Base-by-base conservation (phyloP, 2,329 filamentous ascomycete genomes). In the Diaporthe batatas region DNA sequence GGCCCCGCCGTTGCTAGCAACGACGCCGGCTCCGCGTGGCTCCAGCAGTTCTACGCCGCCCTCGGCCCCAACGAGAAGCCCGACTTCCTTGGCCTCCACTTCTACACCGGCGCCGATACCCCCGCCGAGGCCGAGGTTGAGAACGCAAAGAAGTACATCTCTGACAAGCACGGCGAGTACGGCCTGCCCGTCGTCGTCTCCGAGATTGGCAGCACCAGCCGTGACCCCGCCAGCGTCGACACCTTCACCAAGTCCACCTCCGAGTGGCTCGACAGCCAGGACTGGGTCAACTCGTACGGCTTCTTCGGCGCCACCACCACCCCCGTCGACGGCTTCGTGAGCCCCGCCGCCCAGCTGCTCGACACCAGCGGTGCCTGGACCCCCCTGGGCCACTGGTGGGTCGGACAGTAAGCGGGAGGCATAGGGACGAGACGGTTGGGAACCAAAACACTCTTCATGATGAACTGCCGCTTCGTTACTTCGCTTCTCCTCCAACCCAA, bases 291-390 rank as follows among this genome's bases (percentile, higher is more conserved):
- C 72, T 83, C 86, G 76, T 86, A 86, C 75, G 82, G 79, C 16
- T 82, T 84, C 68, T 85, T 85, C 74, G 84, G 83, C 36, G 85
- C 84, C 74, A 84, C 84, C 79, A 79, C 79, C 68, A 78, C 82
- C 32, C 77, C 81, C 67, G 83, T 84, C 14, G 84, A 86, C 74
- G 77, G 76, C 70, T 86, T 84, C 77, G 84, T 86, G 25, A 86
- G 84, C 75, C 84, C 83, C 0, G 81, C 80, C 49, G 84, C 84
- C 34, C 83, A 85, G 77, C 79, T 86, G 74, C 83, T 86, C 83
- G 83, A 84, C 62, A 71, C 72, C 12, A 78, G 84, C 70, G 84
- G 83, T 5, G 78, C 77, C 25, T 84, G 84, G 65, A 86, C 81
- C 11, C 72, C 77, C 34, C 77, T 82, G 5, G 70, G 70, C 53